Evolutionary conservation across 306 rosid species (phyloP).

Genomic region (Rubus parviflorus): DNA sequence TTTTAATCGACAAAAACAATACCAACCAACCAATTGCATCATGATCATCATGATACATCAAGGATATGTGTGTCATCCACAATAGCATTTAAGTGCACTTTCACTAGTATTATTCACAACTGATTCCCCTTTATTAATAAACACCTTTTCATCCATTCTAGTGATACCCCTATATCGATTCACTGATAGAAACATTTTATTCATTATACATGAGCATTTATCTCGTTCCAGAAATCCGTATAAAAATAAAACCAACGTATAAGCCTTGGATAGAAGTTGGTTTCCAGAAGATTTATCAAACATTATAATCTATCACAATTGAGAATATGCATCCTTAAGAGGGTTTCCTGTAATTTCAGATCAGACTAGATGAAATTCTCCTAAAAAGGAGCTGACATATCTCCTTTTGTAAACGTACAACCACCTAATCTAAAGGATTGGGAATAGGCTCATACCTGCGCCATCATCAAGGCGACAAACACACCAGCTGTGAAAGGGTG

Average conservation of each 20-base stretch:
- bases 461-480: constrained; percentile 98
- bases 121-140: background rate
- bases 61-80: background rate
- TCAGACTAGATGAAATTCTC: background rate
- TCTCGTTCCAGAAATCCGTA: background rate
- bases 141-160: background rate
- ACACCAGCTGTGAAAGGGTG: constrained; percentile 98
- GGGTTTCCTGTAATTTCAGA: background rate
- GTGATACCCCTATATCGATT: background rate
- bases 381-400: background rate
- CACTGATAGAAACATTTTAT: background rate
- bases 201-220: background rate
- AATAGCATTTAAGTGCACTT: background rate
- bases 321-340: background rate
- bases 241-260: no score
- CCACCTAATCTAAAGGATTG: background rate
- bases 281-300: background rate
- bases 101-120: background rate
- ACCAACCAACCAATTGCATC: background rate
- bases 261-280: background rate
- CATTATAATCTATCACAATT: background rate
- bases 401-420: background rate
- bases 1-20: background rate
- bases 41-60: no score
- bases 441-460: constrained; percentile 61